These are phyloP conservation scores for Kluyveromyces sp. DNA, from an alignment of 1,139 yeast species.

Conservation along the genomic window DNA sequence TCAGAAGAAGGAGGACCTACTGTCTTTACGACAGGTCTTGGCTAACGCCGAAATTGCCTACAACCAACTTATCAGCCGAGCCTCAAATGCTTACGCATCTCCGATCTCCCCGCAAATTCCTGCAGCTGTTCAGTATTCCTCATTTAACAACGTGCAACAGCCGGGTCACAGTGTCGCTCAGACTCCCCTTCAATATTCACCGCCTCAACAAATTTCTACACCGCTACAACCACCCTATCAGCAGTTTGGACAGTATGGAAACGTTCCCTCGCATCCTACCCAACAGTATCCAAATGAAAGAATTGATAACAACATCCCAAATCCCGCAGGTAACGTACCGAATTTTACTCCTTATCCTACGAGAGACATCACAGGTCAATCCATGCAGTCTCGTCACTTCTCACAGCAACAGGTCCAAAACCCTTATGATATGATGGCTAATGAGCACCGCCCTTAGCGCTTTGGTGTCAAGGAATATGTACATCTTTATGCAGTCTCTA, in stretches of 20 bases:
- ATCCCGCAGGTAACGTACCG: neutral
- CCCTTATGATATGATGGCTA: neutral
- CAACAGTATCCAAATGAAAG: neutral
- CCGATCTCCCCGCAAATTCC: conserved; percentile 11
- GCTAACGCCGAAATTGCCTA: conserved; percentile 60
- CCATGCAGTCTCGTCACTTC: neutral
- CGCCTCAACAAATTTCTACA: neutral
- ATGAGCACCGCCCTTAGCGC: neutral
- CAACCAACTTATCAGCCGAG: conserved; percentile 57
- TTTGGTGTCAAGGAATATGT: neutral
- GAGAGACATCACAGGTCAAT: neutral
- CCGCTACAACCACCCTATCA: neutral
- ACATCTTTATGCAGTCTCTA: too few species aligned
- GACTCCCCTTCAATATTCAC: conserved; percentile 8
- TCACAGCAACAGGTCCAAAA: neutral
- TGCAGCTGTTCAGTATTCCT: conserved; percentile 3
- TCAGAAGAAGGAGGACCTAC: conserved; percentile 65
- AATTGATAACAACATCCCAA: neutral
- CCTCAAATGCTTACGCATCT: conserved; percentile 22
- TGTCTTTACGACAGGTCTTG: conserved; percentile 63
- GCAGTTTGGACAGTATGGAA: neutral
- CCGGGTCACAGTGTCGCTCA: conserved; percentile 8
- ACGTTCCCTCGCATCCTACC: neutral
- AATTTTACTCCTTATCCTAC: neutral
- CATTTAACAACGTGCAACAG: neutral